phyloP scores from a whole-genome alignment of 2,329 filamentous ascomycete species.

The Trichoderma harzianum region DNA sequence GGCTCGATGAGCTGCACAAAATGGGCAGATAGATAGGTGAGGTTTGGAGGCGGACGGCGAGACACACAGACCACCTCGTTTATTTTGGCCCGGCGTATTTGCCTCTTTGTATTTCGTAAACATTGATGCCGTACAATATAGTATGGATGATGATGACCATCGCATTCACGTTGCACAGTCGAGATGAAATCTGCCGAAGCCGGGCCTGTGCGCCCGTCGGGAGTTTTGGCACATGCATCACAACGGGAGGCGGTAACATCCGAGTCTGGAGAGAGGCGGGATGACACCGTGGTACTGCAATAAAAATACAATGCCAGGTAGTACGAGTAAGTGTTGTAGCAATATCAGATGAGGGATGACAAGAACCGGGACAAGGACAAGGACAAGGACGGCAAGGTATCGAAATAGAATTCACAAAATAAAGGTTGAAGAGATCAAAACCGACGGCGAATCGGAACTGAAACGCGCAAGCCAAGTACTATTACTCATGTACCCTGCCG shows the following conservation, averaged over 20 bases:
- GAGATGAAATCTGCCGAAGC: not conserved
- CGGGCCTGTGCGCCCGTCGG: slow-evolving; percentile 1
- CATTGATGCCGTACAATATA: not conserved
- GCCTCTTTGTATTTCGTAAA: not conserved
- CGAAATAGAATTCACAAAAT: not conserved
- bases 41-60: not conserved
- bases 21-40: not conserved
- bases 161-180: too few relatives aligned
- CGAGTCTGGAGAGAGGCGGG: not conserved
- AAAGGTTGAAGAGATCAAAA: not conserved
- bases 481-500: not conserved
- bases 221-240: not conserved
- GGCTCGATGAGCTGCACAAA: not conserved
- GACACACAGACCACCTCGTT: not conserved
- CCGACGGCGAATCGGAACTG: not conserved
- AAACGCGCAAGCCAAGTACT: not conserved
- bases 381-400: not conserved
- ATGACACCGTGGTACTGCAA: slow-evolving; percentile 6
- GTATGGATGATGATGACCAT: not conserved
- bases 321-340: not conserved
- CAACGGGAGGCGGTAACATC: slow-evolving; percentile 1
- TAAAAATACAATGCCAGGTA: not conserved
- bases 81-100: not conserved
- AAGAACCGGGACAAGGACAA: not conserved
- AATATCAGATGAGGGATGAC: not conserved